A percentile compares a stretch with the other conserved stretches of the same genome.
These are phyloP conservation scores for Alternaria rosae DNA, from an alignment of 2,329 filamentous ascomycete species.

Conservation along the genomic window DNA sequence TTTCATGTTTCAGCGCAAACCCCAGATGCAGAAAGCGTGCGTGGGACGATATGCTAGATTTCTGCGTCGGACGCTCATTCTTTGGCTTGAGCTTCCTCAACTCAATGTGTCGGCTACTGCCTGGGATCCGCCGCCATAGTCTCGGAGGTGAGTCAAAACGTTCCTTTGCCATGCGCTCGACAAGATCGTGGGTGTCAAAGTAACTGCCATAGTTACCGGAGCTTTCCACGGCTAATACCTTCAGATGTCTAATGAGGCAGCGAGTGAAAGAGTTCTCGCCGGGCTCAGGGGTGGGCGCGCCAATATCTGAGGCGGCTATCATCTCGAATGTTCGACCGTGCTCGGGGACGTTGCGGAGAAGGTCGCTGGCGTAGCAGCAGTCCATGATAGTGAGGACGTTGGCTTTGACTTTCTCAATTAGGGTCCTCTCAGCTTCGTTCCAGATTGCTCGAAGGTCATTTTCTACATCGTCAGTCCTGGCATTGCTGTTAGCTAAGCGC, in stretches of 20 bases:
- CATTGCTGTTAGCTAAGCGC: neutral
- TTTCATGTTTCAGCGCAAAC: constrained; percentile 1
- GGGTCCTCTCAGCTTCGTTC: neutral
- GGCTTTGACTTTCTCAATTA: constrained; percentile 12
- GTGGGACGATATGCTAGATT: neutral
- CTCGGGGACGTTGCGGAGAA: constrained; percentile 10
- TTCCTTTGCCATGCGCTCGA: neutral
- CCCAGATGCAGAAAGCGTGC: constrained; percentile 9
- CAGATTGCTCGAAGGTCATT: neutral
- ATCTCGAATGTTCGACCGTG: constrained; percentile 11
- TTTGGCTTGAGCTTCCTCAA: constrained; percentile 6
- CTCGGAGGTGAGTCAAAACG: neutral
- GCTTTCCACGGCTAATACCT: neutral
- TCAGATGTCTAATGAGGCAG: neutral
- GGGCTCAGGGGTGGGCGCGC: neutral
- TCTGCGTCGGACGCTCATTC: neutral
- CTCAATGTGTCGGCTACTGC: constrained; percentile 9
- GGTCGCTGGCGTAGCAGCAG: constrained; percentile 31
- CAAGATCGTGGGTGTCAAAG: neutral
- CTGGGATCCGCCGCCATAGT: neutral
- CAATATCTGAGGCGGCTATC: neutral
- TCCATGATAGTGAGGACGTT: constrained; percentile 34
- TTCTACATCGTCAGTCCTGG: neutral
- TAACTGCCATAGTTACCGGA: neutral
- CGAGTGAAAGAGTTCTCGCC: neutral